Base-by-base conservation (phyloP, 768 basidiomycete genomes). In the Boletus rex-veris region DNA sequence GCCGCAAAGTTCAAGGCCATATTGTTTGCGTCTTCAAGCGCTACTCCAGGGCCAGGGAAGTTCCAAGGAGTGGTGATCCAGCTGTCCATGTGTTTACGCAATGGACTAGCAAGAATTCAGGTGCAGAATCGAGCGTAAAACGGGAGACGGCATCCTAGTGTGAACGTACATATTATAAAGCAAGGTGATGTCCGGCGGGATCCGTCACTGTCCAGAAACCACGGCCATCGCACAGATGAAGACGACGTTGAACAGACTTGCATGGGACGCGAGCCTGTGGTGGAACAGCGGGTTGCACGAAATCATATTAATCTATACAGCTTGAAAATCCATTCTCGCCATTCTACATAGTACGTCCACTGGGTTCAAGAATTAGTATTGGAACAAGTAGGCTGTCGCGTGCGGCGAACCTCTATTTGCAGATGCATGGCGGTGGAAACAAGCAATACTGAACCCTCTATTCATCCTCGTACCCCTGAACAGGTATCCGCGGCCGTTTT, bases 391-490 rank as follows among this genome's bases (percentile, higher is more conserved):
- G 46, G 15, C 33, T 9, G 12, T 12, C 18, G 21, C 21, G 19
- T 11, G 38, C 15, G 21, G n/a, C 52, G 7, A 42, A 59, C 62
- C 51, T 49, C 51, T 52, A 53, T 55, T 45, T 33, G 42, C 43
- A 28, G 3, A 35, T 33, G 35, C 33, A 36, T 46, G 33, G 44
- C 26, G 10, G 12, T 15, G 40, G 35, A 48, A 26, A 33, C 14
- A 45, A 46, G 26, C 10, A 26, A 52, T 2, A 12, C 6, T 28
- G 5, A 6, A 0, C 21, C 18, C 12, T 50, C 47, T 68, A 72
- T 61, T 80, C 76, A 48, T 90, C 91, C 30, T 90, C 90, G 62
- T 90, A 92, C 30, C 90, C 90, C 37, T 79, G 74, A 40, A 90
- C 80, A 59, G 80, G 74, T 70, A 80, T 77, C 64, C 91, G 79